phyloP scores from a whole-genome alignment of 2,329 filamentous ascomycete species.

The Tympanopsis confertula region DNA sequence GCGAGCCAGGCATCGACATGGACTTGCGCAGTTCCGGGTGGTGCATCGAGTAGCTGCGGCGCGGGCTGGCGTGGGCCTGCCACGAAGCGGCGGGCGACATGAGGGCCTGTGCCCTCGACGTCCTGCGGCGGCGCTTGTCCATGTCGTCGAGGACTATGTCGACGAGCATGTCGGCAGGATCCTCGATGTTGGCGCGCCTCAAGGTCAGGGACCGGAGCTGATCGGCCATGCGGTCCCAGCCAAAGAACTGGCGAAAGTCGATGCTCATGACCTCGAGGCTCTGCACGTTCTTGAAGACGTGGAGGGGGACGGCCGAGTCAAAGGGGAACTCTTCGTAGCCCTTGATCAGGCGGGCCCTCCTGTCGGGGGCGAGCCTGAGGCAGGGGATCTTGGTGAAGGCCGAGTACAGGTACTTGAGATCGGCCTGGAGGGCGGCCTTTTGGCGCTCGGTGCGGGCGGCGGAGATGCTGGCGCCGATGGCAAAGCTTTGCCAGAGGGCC shows the following conservation, averaged over 20 bases:
- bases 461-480: constrained; percentile 68
- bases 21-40: constrained; percentile 58
- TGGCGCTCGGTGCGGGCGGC: constrained; percentile 78
- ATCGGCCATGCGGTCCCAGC: constrained; percentile 89
- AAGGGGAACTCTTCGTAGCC: constrained; percentile 97
- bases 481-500: constrained; percentile 78
- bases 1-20: constrained; percentile 55
- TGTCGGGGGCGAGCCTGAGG: constrained; percentile 80
- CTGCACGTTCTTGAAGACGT: constrained; percentile 93
- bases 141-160: constrained; percentile 94
- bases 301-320: constrained; percentile 86
- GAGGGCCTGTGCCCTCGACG: constrained; percentile 72
- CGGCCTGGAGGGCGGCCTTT: constrained; percentile 72
- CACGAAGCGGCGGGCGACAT: constrained; percentile 70
- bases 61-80: constrained; percentile 42
- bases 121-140: constrained; percentile 78
- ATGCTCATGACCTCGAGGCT: constrained; percentile 88
- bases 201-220: constrained; percentile 81
- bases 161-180: constrained; percentile 79
- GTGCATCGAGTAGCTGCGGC: constrained; percentile 46
- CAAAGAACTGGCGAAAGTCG: constrained; percentile 93
- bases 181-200: constrained; percentile 77
- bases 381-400: constrained; percentile 97
- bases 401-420: constrained; percentile 92
- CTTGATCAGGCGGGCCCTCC: constrained; percentile 76